These are phyloP conservation scores for Pochonia chlamydosporia DNA, from an alignment of 2,329 filamentous ascomycete genomes.

Conservation along the genomic window DNA sequence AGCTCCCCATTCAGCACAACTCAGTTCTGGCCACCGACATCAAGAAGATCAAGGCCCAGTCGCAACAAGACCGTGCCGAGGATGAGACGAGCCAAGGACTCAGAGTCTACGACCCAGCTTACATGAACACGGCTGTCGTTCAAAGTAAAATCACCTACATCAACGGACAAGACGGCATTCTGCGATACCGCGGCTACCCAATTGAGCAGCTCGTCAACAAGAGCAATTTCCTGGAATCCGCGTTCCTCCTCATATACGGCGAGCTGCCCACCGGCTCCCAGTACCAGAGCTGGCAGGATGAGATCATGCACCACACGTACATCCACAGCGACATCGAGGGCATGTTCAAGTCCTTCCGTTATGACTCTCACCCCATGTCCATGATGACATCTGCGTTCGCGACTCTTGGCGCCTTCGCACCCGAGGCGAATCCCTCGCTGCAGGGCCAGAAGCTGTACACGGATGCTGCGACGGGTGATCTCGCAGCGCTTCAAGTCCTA, in stretches of 20 bases:
- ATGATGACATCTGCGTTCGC: conserved; percentile 45
- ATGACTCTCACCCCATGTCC: conserved; percentile 47
- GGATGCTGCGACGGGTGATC: conserved; percentile 34
- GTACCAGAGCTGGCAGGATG: conserved; percentile 35
- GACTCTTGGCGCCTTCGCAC: conserved; percentile 42
- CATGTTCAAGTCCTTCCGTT: conserved; percentile 45
- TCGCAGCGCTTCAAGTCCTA: conserved; percentile 34
- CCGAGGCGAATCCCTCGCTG: conserved; percentile 44
- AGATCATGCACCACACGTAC: conserved; percentile 46
- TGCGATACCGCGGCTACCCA: conserved; percentile 46
- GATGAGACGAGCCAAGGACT: conserved; percentile 43
- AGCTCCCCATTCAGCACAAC: conserved; percentile 44
- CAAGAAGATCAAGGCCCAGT: conserved; percentile 40
- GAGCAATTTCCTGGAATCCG: conserved; percentile 43
- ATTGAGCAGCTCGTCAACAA: conserved; percentile 45
- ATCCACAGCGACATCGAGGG: conserved; percentile 43
- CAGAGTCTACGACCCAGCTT: conserved; percentile 45
- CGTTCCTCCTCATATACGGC: conserved; percentile 46
- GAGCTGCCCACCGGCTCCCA: conserved; percentile 39
- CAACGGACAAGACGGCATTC: conserved; percentile 44
- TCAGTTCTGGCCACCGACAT: conserved; percentile 44
- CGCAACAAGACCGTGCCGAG: conserved; percentile 30
- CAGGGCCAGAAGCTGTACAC: conserved; percentile 45
- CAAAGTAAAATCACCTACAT: conserved; percentile 46
- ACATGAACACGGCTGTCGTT: conserved; percentile 47